Evolutionary conservation across 768 basidiomycete genomes (phyloP).

Genomic region (Floccularia luteovirens): DNA sequence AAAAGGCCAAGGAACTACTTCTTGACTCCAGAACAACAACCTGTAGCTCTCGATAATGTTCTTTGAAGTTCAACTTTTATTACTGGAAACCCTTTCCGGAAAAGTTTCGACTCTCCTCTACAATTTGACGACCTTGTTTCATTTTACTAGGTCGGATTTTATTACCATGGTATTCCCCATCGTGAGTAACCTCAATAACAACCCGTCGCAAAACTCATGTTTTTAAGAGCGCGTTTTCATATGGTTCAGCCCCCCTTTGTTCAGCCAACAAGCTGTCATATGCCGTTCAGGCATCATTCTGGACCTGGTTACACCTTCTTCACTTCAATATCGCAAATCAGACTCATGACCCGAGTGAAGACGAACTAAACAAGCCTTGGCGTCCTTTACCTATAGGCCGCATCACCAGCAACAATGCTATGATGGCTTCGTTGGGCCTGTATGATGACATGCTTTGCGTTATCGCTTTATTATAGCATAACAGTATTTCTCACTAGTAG

Average conservation of each 20-base stretch:
- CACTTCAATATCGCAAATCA: constrained; percentile 40
- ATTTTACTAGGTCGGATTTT: too few species aligned
- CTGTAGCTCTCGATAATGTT: too few species aligned
- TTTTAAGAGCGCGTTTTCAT: constrained; percentile 14
- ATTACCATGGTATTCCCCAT: too few species aligned
- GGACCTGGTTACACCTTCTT: constrained; percentile 39
- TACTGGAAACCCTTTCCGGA: too few species aligned
- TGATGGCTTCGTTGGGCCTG: constrained; percentile 26
- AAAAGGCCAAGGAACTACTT: too few species aligned
- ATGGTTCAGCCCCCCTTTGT: constrained; percentile 16
- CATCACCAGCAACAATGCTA: constrained; percentile 24
- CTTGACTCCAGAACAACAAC: too few species aligned
- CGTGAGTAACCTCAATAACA: too few species aligned
- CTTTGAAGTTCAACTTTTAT: too few species aligned
- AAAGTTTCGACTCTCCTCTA: too few species aligned
- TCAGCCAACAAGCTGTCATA: constrained; percentile 11
- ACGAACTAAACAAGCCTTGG: constrained; percentile 34
- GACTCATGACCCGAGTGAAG: constrained; percentile 30
- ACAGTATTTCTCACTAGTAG: constrained; percentile 22
- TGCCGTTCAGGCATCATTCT: constrained; percentile 21
- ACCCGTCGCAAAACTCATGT: too few species aligned
- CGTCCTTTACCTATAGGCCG: constrained; percentile 36
- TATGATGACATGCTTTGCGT: constrained; percentile 23
- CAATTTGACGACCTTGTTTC: too few species aligned
- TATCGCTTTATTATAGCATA: constrained; percentile 22